Base-by-base conservation (phyloP, 768 basidiomycete species). In the Auriscalpium vulgare region DNA sequence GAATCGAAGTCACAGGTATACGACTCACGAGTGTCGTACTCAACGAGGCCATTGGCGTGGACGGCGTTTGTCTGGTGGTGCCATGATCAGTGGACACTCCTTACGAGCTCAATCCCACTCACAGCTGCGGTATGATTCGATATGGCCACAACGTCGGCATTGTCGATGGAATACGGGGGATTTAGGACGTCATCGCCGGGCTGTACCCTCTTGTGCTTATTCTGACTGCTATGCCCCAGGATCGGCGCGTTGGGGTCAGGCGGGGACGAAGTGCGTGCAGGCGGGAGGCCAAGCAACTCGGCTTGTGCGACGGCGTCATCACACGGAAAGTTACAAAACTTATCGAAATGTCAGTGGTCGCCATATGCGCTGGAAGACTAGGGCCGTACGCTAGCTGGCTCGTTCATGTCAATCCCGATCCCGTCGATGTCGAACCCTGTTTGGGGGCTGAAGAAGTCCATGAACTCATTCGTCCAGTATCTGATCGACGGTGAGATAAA, bases 391-490 rank as follows among this genome's bases (percentile, higher is more conserved):
- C 77, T 86, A 3, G 83, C 67, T 5, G 86, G 85, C 58, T 87
- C 85, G 65, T 88, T 87, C 85, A 85, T 85, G 60, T 85, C 84
- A 23, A 87, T 85, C 87, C 86, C 88, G 14, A 78, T 78, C 9
- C 85, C 85, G 58, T 86, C 84, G 35, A 86, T 85, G 55, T 86
- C 81, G 9, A 88, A 57, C 1, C 84, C 84, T 1, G 67, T 74
- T 10, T 72, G 57, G 1, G 80, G 74, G 57, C 70, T 73, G 64
- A 81, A 85, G 68, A 87, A 85, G 8, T 70, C 47, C 29, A 71
- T 56, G 66, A 84, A 85, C 58, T 87, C 83, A 40, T 75, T 78
- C 3, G 69, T 78, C 87, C 87, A 88, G 63, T 75, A 83, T 29
- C 81, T 83, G n/a, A 29, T 29, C 29, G 7, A 29, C 4, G 29